Evolutionary conservation across 257 asterid species (phyloP).

Genomic region (Przewalskia tangutica): DNA sequence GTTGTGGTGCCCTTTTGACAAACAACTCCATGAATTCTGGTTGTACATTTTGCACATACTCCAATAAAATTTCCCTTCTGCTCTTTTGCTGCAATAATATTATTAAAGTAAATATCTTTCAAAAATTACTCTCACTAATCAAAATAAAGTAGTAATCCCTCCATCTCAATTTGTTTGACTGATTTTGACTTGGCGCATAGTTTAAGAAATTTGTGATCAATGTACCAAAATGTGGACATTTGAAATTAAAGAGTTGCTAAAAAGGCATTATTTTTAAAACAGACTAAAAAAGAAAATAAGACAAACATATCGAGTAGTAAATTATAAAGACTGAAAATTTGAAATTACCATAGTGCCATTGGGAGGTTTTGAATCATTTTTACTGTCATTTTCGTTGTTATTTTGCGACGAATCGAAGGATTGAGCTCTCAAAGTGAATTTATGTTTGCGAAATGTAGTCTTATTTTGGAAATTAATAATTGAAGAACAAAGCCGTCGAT

Average conservation of each 20-base stretch:
- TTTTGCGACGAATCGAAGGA: conserved; percentile 11
- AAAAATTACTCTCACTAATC: too few relatives aligned
- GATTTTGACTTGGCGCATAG: too few relatives aligned
- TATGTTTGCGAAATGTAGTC: conserved; percentile 26
- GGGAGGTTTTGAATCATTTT: conserved; percentile 40
- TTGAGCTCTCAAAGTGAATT: conserved; percentile 47
- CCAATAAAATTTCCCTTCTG: conserved; percentile 83
- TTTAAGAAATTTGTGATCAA: too few relatives aligned
- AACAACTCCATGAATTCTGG: conserved; percentile 98
- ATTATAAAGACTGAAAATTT: not conserved
- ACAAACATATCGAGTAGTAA: too few relatives aligned
- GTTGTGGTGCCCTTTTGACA: conserved; percentile 84
- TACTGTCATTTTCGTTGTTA: conserved; percentile 17
- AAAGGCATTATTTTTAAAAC: too few relatives aligned
- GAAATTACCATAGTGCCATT: conserved; percentile 55
- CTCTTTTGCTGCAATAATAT: conserved; percentile 43
- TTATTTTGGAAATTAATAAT: conserved; percentile 21
- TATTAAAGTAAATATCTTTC: not conserved
- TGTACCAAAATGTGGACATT: too few relatives aligned
- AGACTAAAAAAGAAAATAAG: too few relatives aligned
- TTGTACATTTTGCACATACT: conserved; percentile 89
- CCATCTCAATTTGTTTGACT: too few relatives aligned
- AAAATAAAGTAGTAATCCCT: too few relatives aligned
- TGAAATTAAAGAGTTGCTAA: too few relatives aligned
- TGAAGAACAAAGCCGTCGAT: conserved; percentile 16